Conservation (phyloP, 345 rosid genomes). For the Gynandropsis gynandra region DNA sequence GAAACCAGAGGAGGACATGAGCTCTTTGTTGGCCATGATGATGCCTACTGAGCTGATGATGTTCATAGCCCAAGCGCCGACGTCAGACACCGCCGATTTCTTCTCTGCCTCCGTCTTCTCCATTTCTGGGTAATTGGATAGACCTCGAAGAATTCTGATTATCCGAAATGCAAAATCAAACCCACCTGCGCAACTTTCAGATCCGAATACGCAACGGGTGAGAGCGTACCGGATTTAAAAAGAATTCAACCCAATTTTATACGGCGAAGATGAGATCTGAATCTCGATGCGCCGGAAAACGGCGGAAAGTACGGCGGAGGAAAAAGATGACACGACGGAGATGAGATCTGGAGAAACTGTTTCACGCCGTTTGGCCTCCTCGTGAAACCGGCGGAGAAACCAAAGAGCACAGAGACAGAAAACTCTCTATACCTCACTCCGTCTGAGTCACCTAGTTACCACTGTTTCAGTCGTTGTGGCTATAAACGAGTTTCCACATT, state of each 20-base stretch:
- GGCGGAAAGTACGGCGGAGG: not conserved
- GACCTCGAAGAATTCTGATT: not conserved
- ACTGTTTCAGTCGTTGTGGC: conserved; percentile 16
- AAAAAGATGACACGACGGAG: not conserved
- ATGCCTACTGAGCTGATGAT: conserved; percentile 86
- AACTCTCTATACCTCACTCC: conserved; percentile 6
- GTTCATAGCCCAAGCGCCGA: conserved; percentile 96
- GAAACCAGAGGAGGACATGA: conserved; percentile 73
- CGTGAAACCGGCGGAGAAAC: conserved; percentile 14
- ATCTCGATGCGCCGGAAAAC: conserved; percentile 18
- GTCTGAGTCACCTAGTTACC: not conserved
- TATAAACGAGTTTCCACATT: conserved; percentile 18
- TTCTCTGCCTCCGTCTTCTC: conserved; percentile 46
- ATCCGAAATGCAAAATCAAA: not conserved
- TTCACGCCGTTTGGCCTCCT: conserved; percentile 17
- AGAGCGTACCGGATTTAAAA: too few relatives aligned
- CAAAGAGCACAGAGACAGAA: conserved; percentile 3
- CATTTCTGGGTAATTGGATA: conserved; percentile 10
- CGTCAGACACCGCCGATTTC: conserved; percentile 70
- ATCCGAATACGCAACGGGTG: conserved; percentile 2
- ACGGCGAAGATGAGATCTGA: conserved; percentile 25
- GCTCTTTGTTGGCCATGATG: conserved; percentile 96
- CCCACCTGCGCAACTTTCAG: conserved; percentile 12
- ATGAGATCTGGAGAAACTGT: conserved; percentile 11
- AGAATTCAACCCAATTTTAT: not conserved